A percentile compares a stretch with the other conserved stretches of the same genome.
Conservation (phyloP, 2,329 filamentous ascomycete genomes). For the Neonectria neomacrospora region DNA sequence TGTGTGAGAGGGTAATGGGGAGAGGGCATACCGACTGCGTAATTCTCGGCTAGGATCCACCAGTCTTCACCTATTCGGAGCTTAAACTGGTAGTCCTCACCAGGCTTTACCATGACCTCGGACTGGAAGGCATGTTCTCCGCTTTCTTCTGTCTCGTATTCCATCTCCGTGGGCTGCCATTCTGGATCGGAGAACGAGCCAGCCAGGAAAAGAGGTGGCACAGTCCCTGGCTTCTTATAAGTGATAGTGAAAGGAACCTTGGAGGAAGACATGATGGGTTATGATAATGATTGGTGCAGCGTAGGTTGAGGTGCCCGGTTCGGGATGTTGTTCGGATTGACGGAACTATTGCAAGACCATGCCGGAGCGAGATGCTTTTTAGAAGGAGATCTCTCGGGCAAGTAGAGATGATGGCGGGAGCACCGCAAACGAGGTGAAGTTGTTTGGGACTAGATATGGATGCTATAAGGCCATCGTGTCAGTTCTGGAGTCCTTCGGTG, state of each 20-base stretch:
- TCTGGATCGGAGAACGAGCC: slow-evolving; percentile 74
- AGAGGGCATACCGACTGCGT: slow-evolving; percentile 64
- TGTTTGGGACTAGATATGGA: slow-evolving; percentile 7
- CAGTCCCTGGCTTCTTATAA: slow-evolving; percentile 68
- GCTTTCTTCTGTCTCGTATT: slow-evolving; percentile 59
- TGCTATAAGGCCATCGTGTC: slow-evolving; percentile 21
- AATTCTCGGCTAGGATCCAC: slow-evolving; percentile 75
- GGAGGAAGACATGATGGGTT: slow-evolving; percentile 35
- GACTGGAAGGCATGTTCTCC: slow-evolving; percentile 70
- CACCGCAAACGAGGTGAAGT: neutral
- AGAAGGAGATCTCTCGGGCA: neutral
- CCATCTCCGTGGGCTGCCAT: slow-evolving; percentile 77
- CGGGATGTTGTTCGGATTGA: neutral
- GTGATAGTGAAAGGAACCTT: slow-evolving; percentile 65
- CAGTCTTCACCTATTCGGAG: slow-evolving; percentile 74
- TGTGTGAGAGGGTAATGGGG: neutral
- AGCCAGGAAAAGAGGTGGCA: slow-evolving; percentile 76
- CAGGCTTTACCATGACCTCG: slow-evolving; percentile 63
- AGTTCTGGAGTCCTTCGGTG: slow-evolving; percentile 25
- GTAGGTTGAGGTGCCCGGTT: neutral
- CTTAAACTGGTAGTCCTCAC: slow-evolving; percentile 77
- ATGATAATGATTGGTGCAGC: neutral
- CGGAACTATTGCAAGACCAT: neutral
- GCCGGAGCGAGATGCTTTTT: slow-evolving; percentile 1
- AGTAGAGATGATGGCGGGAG: neutral